phyloP scores from a whole-genome alignment of 768 basidiomycete species.

The Tulasnella sp. region DNA sequence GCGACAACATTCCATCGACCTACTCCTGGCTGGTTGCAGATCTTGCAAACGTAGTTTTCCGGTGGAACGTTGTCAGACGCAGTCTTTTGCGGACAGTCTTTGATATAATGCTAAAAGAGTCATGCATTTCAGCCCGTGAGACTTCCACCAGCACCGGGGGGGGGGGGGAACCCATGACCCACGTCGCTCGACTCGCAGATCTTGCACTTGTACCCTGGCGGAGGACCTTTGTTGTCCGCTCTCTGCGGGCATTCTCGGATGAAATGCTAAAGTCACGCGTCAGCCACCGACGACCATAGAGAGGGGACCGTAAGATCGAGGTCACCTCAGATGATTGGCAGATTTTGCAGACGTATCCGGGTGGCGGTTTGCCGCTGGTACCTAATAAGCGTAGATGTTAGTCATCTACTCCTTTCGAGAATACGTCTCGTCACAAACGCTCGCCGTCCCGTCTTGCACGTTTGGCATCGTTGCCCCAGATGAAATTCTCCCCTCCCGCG shows the following conservation, averaged over 20 bases:
- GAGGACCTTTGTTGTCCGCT: slow-evolving; percentile 23
- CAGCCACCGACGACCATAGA: not conserved
- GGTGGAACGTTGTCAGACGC: slow-evolving; percentile 41
- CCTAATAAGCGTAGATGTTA: not conserved
- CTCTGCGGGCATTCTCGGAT: slow-evolving; percentile 25
- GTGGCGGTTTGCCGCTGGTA: not conserved
- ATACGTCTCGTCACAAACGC: not conserved
- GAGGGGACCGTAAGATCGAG: not conserved
- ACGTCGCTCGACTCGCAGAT: slow-evolving; percentile 70
- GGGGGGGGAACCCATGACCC: slow-evolving; percentile 14
- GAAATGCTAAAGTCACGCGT: slow-evolving; percentile 19
- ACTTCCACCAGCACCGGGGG: too few species aligned
- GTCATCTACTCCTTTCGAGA: not conserved
- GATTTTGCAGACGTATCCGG: slow-evolving; percentile 1
- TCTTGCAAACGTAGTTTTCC: slow-evolving; percentile 77
- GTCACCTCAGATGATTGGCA: slow-evolving; percentile 17
- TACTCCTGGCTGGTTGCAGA: slow-evolving; percentile 53
- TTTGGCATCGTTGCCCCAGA: slow-evolving; percentile 24
- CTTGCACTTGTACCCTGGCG: slow-evolving; percentile 63
- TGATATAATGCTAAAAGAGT: slow-evolving; percentile 56
- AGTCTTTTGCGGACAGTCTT: slow-evolving; percentile 58
- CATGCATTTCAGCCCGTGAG: slow-evolving; percentile 6
- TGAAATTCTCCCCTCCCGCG: not conserved
- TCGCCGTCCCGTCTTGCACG: slow-evolving; percentile 23
- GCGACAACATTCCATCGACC: slow-evolving; percentile 19